Evolutionary conservation across 306 rosid genomes (phyloP).

Genomic region (Astragalus membranaceus): DNA sequence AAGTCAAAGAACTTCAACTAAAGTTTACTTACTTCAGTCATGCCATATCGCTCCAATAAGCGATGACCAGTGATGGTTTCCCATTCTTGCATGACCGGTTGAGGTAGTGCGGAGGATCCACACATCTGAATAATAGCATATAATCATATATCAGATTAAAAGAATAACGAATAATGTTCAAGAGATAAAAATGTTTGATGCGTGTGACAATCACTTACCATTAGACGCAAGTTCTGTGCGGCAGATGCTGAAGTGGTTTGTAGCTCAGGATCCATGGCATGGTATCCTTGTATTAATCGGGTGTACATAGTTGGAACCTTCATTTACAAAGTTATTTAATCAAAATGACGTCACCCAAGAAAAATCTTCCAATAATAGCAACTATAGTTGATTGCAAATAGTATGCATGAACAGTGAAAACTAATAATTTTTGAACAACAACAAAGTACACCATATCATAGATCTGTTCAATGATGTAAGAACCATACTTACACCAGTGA

Average conservation of each 20-base stretch:
- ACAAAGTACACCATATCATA: not conserved
- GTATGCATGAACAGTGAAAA: not conserved
- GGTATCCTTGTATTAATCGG: constrained; percentile 81
- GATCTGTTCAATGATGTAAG: not conserved
- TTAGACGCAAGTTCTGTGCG: constrained; percentile 82
- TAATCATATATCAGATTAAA: not conserved
- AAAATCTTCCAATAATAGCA: not conserved
- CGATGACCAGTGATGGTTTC: constrained; percentile 80
- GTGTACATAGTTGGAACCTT: constrained; percentile 95
- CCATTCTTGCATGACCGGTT: constrained; percentile 91
- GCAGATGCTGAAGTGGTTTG: constrained; percentile 68
- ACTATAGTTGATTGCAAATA: not conserved
- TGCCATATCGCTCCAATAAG: constrained; percentile 92
- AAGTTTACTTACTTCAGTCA: constrained; percentile 85
- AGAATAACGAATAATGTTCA: not conserved
- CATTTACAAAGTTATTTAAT: constrained; percentile 18
- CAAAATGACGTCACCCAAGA: constrained; percentile 3
- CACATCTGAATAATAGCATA: constrained; percentile 59
- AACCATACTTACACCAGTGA: constrained; percentile 81
- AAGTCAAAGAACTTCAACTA: constrained; percentile 12
- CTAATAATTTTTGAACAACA: not conserved
- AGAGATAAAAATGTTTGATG: not conserved
- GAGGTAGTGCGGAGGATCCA: constrained; percentile 96
- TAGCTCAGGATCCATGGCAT: constrained; percentile 75
- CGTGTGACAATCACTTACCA: constrained; percentile 48